A percentile compares a stretch with the other conserved stretches of the same genome.
Conservation (phyloP, 2,329 filamentous ascomycete species). For the Aureobasidium sp. region DNA sequence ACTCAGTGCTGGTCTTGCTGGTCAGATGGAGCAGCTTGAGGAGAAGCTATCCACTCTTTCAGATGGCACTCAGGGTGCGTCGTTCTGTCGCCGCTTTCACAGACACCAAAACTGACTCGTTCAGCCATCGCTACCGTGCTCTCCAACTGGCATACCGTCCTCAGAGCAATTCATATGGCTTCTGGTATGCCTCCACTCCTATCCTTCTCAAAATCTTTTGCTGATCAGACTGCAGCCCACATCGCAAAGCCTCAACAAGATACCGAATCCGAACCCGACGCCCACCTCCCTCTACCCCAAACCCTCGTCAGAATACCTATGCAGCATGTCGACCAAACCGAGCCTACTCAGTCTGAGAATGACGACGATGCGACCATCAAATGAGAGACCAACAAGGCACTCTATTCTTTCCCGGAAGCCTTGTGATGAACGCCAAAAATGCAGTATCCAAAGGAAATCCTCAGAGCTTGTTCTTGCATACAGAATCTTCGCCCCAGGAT, state of each 20-base stretch:
- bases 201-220: background rate
- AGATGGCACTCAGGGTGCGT: slow-evolving; percentile 69
- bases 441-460: too few species aligned
- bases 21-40: slow-evolving; percentile 76
- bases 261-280: slow-evolving; percentile 36
- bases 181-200: slow-evolving; percentile 50
- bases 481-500: background rate
- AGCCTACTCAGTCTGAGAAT: slow-evolving; percentile 24
- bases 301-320: slow-evolving; percentile 80
- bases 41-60: slow-evolving; percentile 70
- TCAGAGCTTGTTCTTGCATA: background rate
- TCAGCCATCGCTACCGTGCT: slow-evolving; percentile 76
- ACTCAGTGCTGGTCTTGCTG: slow-evolving; percentile 68
- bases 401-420: background rate
- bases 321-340: slow-evolving; percentile 48
- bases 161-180: slow-evolving; percentile 79
- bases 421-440: background rate
- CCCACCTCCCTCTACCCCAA: slow-evolving; percentile 58
- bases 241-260: slow-evolving; percentile 46
- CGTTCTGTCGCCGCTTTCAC: background rate
- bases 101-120: background rate
- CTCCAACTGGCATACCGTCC: slow-evolving; percentile 81
- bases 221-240: slow-evolving; percentile 50
- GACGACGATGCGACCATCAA: slow-evolving; percentile 17
- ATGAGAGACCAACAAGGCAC: background rate